A percentile compares a stretch with the other conserved stretches of the same genome.
Evolutionary conservation across 768 basidiomycete genomes (phyloP).

Genomic region (Suillus variegatus): DNA sequence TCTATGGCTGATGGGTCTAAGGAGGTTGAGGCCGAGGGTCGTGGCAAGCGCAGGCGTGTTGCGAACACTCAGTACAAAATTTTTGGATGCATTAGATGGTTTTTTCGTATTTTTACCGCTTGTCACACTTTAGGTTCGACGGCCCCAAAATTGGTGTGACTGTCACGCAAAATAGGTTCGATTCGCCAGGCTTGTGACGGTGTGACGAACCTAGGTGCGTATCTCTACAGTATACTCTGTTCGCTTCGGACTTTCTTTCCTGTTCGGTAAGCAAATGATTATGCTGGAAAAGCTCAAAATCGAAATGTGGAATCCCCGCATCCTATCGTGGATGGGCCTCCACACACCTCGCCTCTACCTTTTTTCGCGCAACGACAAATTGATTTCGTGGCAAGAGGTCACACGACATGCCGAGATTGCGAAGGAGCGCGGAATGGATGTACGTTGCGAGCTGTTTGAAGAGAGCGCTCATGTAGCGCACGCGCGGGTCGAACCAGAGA

Average conservation of each 20-base stretch:
- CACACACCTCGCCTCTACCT: constrained; percentile 38
- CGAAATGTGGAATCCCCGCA: constrained; percentile 20
- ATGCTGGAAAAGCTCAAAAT: constrained; percentile 8
- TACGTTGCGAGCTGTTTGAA: constrained; percentile 31
- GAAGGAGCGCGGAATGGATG: constrained; percentile 22
- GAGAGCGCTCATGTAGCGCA: constrained; percentile 39
- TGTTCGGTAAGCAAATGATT: constrained; percentile 22
- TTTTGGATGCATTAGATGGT: no score
- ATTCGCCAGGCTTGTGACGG: no score
- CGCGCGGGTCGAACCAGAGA: constrained; percentile 25
- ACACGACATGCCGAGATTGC: constrained; percentile 27
- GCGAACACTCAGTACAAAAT: no score
- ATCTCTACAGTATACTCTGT: constrained; percentile 12
- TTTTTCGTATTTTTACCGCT: no score
- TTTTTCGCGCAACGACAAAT: constrained; percentile 32
- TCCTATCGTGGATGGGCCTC: constrained; percentile 33
- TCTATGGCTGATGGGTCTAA: no score
- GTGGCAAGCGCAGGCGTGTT: no score
- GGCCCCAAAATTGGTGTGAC: no score
- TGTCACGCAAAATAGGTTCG: no score
- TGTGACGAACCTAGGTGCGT: no score
- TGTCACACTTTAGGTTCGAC: no score
- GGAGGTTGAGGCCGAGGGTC: no score
- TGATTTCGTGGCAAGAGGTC: constrained; percentile 31
- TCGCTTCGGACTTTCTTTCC: constrained; percentile 9